Percentiles rank a stretch among this genome's conserved stretches.
Evolutionary conservation across 2,329 filamentous ascomycete genomes (phyloP).

Genomic region (Escovopsis weberi): DNA sequence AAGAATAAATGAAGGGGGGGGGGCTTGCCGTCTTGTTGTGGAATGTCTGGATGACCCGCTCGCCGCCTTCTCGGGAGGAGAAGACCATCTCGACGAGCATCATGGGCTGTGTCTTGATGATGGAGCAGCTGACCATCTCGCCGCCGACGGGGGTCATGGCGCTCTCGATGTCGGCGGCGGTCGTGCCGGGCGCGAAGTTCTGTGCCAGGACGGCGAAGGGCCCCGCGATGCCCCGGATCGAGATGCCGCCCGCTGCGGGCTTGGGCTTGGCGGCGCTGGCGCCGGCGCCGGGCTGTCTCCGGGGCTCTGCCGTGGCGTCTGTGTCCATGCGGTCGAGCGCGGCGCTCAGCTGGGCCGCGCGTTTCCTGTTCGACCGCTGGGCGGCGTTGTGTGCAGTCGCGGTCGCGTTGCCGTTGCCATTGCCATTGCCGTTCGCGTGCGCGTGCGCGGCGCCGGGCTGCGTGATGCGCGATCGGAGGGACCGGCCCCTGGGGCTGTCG

Average conservation of each 20-base stretch:
- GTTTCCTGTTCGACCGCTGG: slow-evolving; percentile 7
- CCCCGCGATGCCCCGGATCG: slow-evolving; percentile 58
- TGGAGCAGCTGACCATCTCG: slow-evolving; percentile 48
- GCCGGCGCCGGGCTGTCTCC: slow-evolving; percentile 20
- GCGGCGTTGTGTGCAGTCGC: not conserved
- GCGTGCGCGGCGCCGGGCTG: slow-evolving; percentile 18
- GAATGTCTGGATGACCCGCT: slow-evolving; percentile 61
- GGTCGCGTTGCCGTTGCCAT: not conserved
- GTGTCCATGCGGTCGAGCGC: slow-evolving; percentile 29
- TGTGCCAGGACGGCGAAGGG: slow-evolving; percentile 61
- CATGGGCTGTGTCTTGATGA: slow-evolving; percentile 53
- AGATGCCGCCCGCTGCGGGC: slow-evolving; percentile 33
- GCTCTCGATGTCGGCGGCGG: slow-evolving; percentile 68
- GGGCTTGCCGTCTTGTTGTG: slow-evolving; percentile 65
- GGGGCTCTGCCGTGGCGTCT: slow-evolving; percentile 5
- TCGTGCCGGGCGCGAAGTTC: slow-evolving; percentile 73
- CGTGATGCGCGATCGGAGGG: slow-evolving; percentile 33
- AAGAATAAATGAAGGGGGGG: slow-evolving; percentile 5
- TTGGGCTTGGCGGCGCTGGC: slow-evolving; percentile 6
- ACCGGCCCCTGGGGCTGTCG: slow-evolving; percentile 18
- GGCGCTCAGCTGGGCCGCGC: slow-evolving; percentile 25
- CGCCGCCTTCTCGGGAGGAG: slow-evolving; percentile 54
- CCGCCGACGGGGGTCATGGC: slow-evolving; percentile 66
- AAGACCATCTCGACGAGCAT: slow-evolving; percentile 70
- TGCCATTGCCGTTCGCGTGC: too few relatives aligned